Evolutionary conservation across 768 basidiomycete genomes (phyloP).

Genomic region (Lepiota venenata): DNA sequence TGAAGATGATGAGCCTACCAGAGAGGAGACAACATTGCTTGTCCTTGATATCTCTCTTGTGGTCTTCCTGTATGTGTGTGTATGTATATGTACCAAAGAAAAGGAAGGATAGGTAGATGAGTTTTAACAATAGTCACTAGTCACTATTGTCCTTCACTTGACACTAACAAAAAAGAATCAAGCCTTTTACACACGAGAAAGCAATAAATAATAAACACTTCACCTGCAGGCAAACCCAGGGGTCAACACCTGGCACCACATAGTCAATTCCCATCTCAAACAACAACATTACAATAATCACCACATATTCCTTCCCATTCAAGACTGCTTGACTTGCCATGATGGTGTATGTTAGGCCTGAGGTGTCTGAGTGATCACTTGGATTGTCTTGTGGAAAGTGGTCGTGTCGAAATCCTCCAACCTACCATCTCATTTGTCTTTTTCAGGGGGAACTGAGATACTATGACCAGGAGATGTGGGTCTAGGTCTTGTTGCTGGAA

Average conservation of each 20-base stretch:
- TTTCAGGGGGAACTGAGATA: neutral
- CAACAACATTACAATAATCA: conserved; percentile 44
- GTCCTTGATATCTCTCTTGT: no score
- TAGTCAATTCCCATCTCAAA: conserved; percentile 45
- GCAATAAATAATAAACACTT: conserved; percentile 12
- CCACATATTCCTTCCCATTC: conserved; percentile 53
- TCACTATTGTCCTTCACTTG: conserved; percentile 55
- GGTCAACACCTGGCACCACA: conserved; percentile 47
- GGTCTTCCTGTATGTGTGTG: no score
- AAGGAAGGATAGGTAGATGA: no score
- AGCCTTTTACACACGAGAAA: no score
- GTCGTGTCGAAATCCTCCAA: neutral
- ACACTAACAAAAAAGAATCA: conserved; percentile 25
- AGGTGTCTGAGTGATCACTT: conserved; percentile 45
- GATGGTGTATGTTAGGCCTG: conserved; percentile 51
- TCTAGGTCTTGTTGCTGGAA: no score
- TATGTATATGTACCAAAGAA: no score
- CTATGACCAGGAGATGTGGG: neutral
- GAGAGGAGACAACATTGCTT: no score
- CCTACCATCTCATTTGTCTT: no score
- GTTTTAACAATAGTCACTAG: no score
- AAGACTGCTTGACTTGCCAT: conserved; percentile 49
- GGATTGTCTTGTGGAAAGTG: neutral
- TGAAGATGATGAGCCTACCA: no score
- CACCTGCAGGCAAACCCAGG: conserved; percentile 49